Conservation (phyloP, 225 moss, liverwort and hornwort species). For the Marchantia paleacea region DNA sequence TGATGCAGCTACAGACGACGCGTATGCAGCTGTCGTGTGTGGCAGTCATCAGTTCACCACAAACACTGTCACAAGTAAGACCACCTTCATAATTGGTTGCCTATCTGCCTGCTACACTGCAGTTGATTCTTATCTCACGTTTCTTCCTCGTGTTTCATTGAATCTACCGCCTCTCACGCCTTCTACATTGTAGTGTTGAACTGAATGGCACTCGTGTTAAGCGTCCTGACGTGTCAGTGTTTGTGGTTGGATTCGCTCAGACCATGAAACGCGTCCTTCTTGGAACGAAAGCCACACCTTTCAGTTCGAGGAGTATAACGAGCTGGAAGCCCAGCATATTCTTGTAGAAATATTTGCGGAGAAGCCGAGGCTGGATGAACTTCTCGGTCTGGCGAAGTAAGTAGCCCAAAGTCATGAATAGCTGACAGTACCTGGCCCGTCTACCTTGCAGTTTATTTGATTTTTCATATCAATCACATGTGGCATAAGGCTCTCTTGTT, state of each 20-base stretch:
- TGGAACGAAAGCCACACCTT: slow-evolving; percentile 43
- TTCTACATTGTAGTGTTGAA: background rate
- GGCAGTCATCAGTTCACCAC: slow-evolving; percentile 44
- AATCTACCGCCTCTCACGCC: background rate
- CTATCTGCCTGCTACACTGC: background rate
- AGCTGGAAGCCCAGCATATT: slow-evolving; percentile 37
- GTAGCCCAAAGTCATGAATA: background rate
- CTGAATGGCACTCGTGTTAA: background rate
- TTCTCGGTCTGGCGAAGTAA: slow-evolving; percentile 44
- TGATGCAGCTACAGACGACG: slow-evolving; percentile 33
- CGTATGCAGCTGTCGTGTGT: slow-evolving; percentile 40
- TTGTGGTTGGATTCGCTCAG: slow-evolving; percentile 18
- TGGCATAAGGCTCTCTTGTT: too few species aligned
- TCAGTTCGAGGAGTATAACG: slow-evolving; percentile 33
- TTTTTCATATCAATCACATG: too few species aligned
- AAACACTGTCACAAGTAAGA: slow-evolving; percentile 39
- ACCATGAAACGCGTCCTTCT: slow-evolving; percentile 35
- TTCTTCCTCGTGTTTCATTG: background rate
- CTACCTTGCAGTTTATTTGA: background rate
- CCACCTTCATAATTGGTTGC: background rate
- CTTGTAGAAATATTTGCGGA: slow-evolving; percentile 44
- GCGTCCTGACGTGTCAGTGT: background rate
- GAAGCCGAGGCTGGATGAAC: slow-evolving; percentile 39
- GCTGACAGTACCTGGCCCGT: too few species aligned
- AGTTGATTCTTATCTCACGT: background rate